Conservation (phyloP, 495 filamentous ascomycete species). For the Talaromyces stipitatus region DNA sequence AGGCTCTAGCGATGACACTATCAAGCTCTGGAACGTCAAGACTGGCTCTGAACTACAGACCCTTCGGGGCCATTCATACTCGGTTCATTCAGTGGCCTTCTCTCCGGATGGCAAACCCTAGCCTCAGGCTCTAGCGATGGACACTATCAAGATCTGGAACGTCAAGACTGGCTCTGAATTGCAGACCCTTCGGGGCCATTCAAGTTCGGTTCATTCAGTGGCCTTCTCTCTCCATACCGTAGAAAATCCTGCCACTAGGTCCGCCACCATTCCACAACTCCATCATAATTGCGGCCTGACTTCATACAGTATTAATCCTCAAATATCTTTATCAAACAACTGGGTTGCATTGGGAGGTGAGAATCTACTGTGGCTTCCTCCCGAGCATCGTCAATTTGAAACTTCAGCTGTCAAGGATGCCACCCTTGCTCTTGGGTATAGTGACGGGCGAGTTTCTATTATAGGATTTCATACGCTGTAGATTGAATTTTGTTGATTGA, state of each 20-base stretch:
- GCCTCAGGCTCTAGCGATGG: slow-evolving; percentile 7
- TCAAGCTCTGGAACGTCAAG: slow-evolving; percentile 26
- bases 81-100: slow-evolving; percentile 4
- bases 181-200: too few relatives aligned
- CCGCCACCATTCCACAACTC: not conserved
- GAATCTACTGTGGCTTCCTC: not conserved
- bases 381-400: not conserved
- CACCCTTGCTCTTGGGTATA: slow-evolving; percentile 1
- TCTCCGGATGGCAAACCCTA: slow-evolving; percentile 6
- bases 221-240: slow-evolving; percentile 3
- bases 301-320: not conserved
- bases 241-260: not conserved
- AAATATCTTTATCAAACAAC: not conserved
- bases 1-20: slow-evolving; percentile 11
- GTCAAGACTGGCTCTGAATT: slow-evolving; percentile 7
- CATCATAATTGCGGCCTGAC: not conserved
- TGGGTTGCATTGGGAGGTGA: not conserved
- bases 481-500: not conserved
- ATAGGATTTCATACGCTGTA: not conserved
- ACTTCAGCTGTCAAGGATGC: not conserved
- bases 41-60: too few relatives aligned
- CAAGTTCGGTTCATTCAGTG: not conserved
- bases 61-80: too few relatives aligned
- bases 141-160: slow-evolving; percentile 5
- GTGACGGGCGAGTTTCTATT: slow-evolving; percentile 1